Evolutionary conservation across 1,139 yeast genomes (phyloP), one percentile per base, ranked within the genome.

Genomic region (Meyerozyma athensensis): DNA sequence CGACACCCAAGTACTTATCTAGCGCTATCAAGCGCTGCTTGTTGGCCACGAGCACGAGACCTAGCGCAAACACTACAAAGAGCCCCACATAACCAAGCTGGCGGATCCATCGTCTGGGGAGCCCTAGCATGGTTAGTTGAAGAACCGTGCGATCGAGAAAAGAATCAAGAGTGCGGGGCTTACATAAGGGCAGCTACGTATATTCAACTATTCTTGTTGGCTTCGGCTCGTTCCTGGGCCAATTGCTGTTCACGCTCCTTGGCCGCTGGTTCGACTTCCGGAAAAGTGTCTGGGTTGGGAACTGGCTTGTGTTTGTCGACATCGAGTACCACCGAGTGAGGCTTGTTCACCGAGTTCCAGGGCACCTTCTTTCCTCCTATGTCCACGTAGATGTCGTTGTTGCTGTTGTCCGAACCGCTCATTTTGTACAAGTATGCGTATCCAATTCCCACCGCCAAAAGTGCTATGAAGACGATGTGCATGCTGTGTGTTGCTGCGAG

Each of bases 311-410:
- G 58, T 8, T 47, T 37, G 28, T 43, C 45, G n/a, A 70, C 69
- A 28, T 61, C 58, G 30, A 67, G 42, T 6, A 69, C 59, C 18
- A 59, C 72, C 21, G 61, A 46, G 48, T 69, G 76, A 3, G 76
- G 76, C 45, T 65, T 68, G 49, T 59, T 65, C 42, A 70, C 60
- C 35, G 43, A 47, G 35, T 48, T 53, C 40, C 64, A 59, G 5
- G 74, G 75, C 10, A 70, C 71, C 37, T 45, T 48, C 39, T 52
- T 56, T 30, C 69, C 70, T 8, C 68, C 70, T 30, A 68, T 49
- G 37, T 67, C 49, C 18, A 70, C 58, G 16, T 7, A 19, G 24
- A 31, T 26, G 7, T 12, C 30, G 7, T 26, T 12, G 30, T 12
- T 12, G 13, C n/a, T 8, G 7, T 26, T 7, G 30, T 8, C 7